Evolutionary conservation across 352 stramenopile species (phyloP).

Genomic region (Globisporangium perplexum): DNA sequence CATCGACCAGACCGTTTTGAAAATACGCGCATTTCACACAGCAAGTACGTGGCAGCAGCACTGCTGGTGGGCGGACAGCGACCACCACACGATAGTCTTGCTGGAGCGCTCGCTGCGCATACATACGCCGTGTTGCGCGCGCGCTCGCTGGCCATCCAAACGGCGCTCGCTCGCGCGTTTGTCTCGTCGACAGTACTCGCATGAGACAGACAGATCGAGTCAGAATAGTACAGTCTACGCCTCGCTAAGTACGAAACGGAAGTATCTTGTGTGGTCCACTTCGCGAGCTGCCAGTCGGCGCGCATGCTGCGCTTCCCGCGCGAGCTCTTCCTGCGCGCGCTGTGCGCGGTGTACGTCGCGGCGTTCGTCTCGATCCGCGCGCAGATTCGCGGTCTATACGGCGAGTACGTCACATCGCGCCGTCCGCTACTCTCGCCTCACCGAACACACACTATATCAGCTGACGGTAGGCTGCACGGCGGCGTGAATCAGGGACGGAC

Average conservation of each 20-base stretch:
- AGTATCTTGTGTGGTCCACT: constrained; percentile 6
- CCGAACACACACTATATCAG: too few species aligned
- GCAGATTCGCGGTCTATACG: constrained; percentile 81
- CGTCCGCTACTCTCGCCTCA: too few species aligned
- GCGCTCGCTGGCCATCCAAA: too few species aligned
- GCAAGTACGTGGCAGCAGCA: background rate
- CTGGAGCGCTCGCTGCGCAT: too few species aligned
- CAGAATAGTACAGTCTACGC: background rate
- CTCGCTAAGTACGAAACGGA: background rate
- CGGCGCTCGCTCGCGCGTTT: too few species aligned
- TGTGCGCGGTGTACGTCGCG: constrained; percentile 40
- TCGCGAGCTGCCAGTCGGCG: background rate
- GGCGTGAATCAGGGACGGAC: constrained; percentile 42
- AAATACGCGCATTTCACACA: too few species aligned
- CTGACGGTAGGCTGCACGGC: too few species aligned
- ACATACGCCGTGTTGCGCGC: too few species aligned
- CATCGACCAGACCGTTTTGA: background rate
- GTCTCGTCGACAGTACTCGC: background rate
- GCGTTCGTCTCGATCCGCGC: constrained; percentile 80
- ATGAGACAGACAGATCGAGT: background rate
- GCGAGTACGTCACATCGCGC: constrained; percentile 33
- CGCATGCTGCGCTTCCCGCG: constrained; percentile 27
- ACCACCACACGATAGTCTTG: too few species aligned
- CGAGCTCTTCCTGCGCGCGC: constrained; percentile 29
- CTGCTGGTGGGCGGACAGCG: too few species aligned